Conservation (phyloP, 1,284 basidiomycete species). For the Gymnopus androsaceus region DNA sequence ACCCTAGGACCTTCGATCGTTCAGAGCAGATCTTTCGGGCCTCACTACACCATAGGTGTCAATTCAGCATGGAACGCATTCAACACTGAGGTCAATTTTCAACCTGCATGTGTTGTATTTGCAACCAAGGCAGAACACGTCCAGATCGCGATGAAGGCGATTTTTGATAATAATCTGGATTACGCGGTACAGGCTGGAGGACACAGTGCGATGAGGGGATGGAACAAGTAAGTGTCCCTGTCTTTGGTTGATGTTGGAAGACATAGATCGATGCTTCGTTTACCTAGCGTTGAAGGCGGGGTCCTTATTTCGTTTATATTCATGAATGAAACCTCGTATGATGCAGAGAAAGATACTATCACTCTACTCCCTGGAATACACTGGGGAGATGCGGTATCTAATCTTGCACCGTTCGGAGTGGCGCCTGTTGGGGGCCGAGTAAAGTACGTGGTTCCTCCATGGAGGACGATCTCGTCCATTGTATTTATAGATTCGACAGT, state of each 20-base stretch:
- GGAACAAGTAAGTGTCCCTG: conserved; percentile 18
- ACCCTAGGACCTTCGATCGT: not conserved
- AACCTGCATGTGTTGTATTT: not conserved
- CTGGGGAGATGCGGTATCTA: conserved; percentile 16
- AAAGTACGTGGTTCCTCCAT: conserved; percentile 5
- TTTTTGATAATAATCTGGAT: conserved; percentile 16
- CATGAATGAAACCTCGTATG: conserved; percentile 18
- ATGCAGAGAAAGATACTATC: conserved; percentile 12
- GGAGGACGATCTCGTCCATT: too few species aligned
- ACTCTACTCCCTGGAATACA: conserved; percentile 17
- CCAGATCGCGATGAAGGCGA: conserved; percentile 11
- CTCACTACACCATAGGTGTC: not conserved
- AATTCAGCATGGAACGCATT: not conserved
- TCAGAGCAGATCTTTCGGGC: not conserved
- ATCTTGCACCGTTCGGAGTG: conserved; percentile 18
- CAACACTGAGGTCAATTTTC: not conserved
- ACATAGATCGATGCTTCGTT: too few species aligned
- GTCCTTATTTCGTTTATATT: conserved; percentile 18
- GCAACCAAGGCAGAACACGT: not conserved
- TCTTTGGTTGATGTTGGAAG: not conserved
- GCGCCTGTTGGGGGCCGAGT: conserved; percentile 20
- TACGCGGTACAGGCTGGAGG: conserved; percentile 27
- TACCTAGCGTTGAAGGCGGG: conserved; percentile 19
- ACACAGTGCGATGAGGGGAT: conserved; percentile 27
- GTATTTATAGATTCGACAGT: not conserved